phyloP scores from a whole-genome alignment of 2,329 filamentous ascomycete genomes.

The Bipolaris sorokiniana region DNA sequence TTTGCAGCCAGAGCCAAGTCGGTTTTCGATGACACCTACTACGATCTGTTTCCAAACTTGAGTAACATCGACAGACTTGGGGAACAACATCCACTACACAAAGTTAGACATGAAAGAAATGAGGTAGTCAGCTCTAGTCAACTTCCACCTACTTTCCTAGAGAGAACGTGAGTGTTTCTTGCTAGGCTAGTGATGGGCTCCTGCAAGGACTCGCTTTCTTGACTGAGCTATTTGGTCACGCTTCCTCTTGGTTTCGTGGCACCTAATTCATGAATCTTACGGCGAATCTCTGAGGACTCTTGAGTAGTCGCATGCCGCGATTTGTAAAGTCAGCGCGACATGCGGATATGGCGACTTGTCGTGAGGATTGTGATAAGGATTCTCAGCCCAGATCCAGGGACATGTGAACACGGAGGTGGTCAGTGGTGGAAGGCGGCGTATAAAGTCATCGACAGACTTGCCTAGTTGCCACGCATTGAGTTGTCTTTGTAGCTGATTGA shows the following conservation, averaged over 20 bases:
- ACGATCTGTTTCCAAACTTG: slow-evolving; percentile 71
- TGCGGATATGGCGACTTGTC: slow-evolving; percentile 44
- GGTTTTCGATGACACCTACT: slow-evolving; percentile 68
- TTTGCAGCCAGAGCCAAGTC: slow-evolving; percentile 76
- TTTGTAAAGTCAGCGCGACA: slow-evolving; percentile 56
- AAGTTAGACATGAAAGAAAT: slow-evolving; percentile 12
- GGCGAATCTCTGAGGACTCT: slow-evolving; percentile 55
- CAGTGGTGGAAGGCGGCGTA: slow-evolving; percentile 70
- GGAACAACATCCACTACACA: slow-evolving; percentile 76
- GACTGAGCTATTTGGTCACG: slow-evolving; percentile 49
- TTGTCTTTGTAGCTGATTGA: slow-evolving; percentile 65
- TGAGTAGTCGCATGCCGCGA: slow-evolving; percentile 62
- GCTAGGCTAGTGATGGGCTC: slow-evolving; percentile 67
- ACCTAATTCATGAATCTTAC: slow-evolving; percentile 59
- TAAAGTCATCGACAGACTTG: slow-evolving; percentile 70
- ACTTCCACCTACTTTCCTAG: slow-evolving; percentile 65
- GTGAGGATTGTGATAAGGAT: slow-evolving; percentile 60
- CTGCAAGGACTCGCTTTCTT: slow-evolving; percentile 54
- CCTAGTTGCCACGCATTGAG: slow-evolving; percentile 64
- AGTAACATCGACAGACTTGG: slow-evolving; percentile 60
- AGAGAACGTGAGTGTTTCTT: slow-evolving; percentile 61
- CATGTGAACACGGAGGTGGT: slow-evolving; percentile 55
- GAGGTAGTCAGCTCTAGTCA: not conserved
- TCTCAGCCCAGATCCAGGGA: slow-evolving; percentile 76
- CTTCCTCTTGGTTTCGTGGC: slow-evolving; percentile 53